Evolutionary conservation across 495 filamentous ascomycete species (phyloP), one percentile per base, ranked within the genome.

Genomic region (Aspergillus avenaceus): DNA sequence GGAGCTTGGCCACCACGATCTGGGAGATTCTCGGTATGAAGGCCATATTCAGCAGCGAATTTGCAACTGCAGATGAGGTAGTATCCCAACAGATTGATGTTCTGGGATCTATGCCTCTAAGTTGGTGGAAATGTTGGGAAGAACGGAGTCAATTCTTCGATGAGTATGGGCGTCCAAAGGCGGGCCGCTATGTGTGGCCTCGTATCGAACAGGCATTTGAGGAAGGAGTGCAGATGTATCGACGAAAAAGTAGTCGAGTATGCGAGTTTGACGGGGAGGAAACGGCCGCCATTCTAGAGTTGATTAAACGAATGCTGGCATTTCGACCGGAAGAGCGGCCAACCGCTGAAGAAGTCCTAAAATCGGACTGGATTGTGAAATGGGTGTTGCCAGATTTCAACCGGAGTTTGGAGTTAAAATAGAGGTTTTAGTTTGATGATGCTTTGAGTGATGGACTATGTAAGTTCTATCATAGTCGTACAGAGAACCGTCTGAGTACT

Each of bases 1-100:
- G 58, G 60, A 64, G 64, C 46, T 31, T 69, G 9, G 64, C 52
- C 21, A 52, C 43, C 8, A 21, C 61, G 24, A 64, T 65, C 24
- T 67, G 63, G 62, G 65, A 69, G 28, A 67, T 71, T 34, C 34
- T 67, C 2, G 58, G 56, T 11, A 63, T 65, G 56, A 58, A 60
- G 50, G 37, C 60, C 0, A 53, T 63, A 1, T 64, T 66, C 32
- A 62, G 55, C 41, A 60, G n/a, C n/a, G 57, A 61, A 8, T 61
- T 48, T 43, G 50, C 40, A 4, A 19, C 47, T 29, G 59, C 21
- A 19, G 63, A 66, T 51, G 58, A 66, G 19, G 38, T 70, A 18
- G 23, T 46, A 1, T 47, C 53, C n/a, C 59, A 64, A 49, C 59
- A 68, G 13, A 52, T 66, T 18, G 59, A 68, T 49, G 52, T 64